Base-by-base conservation (phyloP, 2,329 filamentous ascomycete species). In the Mariannaea elegans region DNA sequence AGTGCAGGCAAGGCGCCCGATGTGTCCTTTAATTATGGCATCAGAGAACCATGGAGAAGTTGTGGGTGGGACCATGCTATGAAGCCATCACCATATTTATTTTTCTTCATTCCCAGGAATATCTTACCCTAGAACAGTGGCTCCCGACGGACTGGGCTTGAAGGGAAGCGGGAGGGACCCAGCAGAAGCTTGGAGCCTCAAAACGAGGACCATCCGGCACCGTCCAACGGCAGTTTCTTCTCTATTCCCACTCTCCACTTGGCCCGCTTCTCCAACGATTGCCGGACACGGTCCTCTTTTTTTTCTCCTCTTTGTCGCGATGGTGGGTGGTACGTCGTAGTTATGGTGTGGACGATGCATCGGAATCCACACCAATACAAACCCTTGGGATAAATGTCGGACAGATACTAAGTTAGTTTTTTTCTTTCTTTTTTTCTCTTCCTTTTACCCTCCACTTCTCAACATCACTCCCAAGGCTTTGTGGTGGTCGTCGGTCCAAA, bases 181-280 rank as follows among this genome's bases (percentile, higher is more conserved):
- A 67, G 67, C 61, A 61, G 54, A 49, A 55, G 52, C 61, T 68
- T 53, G 66, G 65, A 64, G 61, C 63, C 68, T 70, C 68, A 69
- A 27, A 27, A 65, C 63, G 46, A 62, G 54, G 52, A 67, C 56
- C 63, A 36, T 60, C 56, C 55, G 62, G 66, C 60, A 66, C 65
- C 68, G 57, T 57, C 61, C 67, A 71, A 61, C 67, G 68, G 68
- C 65, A 71, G 68, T 71, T 67, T 70, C 61, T 39, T 44, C 5
- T 58, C 50, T 50, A 59, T 66, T 59, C 61, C 67, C 67, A 67
- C 63, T 59, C 61, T 63, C 61, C 61, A 63, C 61, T 55, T 68
- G 68, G 68, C 68, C 68, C 68, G 68, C 68, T 71, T 71, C 68
- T 71, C 65, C 64, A 71, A 70, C 68, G 68, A 71, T 69, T 71